Evolutionary conservation across 2,329 filamentous ascomycete genomes (phyloP), one percentile per base, ranked within the genome.

Genomic region (Fusarium sulawesiense): DNA sequence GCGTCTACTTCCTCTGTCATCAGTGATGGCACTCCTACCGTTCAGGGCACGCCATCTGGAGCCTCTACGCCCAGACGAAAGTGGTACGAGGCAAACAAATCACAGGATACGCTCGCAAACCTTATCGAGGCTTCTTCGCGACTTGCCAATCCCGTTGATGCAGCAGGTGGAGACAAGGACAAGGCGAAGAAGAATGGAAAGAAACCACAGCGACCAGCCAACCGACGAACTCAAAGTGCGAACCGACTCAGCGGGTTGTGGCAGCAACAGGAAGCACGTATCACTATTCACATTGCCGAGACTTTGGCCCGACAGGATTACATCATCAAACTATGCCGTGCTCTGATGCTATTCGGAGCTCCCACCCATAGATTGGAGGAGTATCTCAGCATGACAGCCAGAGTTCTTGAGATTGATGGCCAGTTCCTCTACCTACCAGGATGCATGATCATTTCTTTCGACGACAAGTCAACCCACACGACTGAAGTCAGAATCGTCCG

Each of bases 401-500:
- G 92, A 21, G 92, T 94, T 6, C 85, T 97, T 37, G 92, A 94
- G 78, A 94, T 97, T 30, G 92, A 97, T 68, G 92, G 92, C 10
- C 93, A 97, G 73, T 97, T 96, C 73, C 82, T 97, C 27, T 97
- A 97, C 74, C 87, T 97, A 40, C 94, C 94, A 0, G 93, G 93
- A 7, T 96, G 92, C 75, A 97, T 97, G 94, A 91, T 97, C 61
- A 90, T 97, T 72, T 95, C 93, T 0, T 97, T 97, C 75, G 93
- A 92, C 76, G 92, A 94, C 72, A 80, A 77, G 51, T 81, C 85
- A 1, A 89, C 88, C 0, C 89, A 91, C 68, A 92, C 89, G 1
- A 89, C 88, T 18, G 89, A 91, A 73, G 88, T 91, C 63, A 87
- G 89, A 68, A 87, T 91, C 29, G 88, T 91, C 7, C 84, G 88